A percentile compares a stretch with the other conserved stretches of the same genome.
These are phyloP conservation scores for Trichoderma hamatum DNA, from an alignment of 2,329 filamentous ascomycete species.

Conservation along the genomic window DNA sequence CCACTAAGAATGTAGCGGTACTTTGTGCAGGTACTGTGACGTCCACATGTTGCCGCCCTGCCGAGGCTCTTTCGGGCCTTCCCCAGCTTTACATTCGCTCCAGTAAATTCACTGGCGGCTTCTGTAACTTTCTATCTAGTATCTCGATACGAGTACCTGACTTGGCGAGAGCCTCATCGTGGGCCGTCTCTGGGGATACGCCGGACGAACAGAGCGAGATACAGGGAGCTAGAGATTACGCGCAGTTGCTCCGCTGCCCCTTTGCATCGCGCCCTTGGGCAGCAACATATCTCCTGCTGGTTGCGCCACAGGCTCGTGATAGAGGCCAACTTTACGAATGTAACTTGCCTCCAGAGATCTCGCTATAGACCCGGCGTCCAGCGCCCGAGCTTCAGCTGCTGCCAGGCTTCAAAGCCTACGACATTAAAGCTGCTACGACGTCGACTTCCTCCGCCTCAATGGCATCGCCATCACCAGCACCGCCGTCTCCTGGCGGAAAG, in stretches of 20 bases:
- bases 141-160: background rate
- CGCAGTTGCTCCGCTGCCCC: background rate
- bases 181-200: background rate
- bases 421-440: background rate
- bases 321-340: background rate
- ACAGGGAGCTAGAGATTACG: background rate
- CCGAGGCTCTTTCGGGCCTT: conserved; percentile 13
- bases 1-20: background rate
- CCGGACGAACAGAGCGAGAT: background rate
- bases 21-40: background rate
- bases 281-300: background rate
- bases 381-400: background rate
- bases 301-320: background rate
- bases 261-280: background rate
- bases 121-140: background rate
- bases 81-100: background rate
- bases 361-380: background rate
- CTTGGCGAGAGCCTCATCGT: conserved; percentile 13
- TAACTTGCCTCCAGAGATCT: background rate
- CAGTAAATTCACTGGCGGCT: background rate
- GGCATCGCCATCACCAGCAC: background rate
- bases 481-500: conserved; percentile 2
- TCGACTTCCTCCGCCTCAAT: conserved; percentile 1
- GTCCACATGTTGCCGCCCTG: conserved; percentile 19
- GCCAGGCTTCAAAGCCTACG: background rate